Evolutionary conservation across 805 yeast species (phyloP).

Genomic region (Debaryomyces hansenii): DNA sequence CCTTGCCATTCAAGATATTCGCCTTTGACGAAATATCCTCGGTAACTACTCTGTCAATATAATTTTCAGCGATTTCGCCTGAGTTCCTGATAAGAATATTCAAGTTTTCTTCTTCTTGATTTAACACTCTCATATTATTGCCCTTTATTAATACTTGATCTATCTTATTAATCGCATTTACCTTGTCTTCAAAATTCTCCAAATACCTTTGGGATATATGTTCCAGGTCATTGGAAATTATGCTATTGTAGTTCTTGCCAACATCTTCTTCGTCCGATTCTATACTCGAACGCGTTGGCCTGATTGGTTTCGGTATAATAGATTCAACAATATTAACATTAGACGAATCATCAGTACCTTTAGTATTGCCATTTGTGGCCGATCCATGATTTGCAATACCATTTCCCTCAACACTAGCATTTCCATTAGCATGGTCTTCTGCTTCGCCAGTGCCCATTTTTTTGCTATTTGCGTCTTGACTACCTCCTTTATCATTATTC

Average conservation of each 20-base stretch:
- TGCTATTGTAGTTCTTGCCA: neutral
- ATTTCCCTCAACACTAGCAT: neutral
- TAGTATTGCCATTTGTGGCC: neutral
- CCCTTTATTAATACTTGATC: slow-evolving; percentile 10
- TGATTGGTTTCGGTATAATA: slow-evolving; percentile 3
- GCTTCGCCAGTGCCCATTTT: neutral
- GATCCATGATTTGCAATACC: neutral
- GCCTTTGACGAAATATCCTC: slow-evolving; percentile 31
- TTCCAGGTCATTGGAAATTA: slow-evolving; percentile 2
- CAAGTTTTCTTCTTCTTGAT: slow-evolving; percentile 16
- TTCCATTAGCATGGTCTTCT: neutral
- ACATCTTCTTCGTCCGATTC: slow-evolving; percentile 6
- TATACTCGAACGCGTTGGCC: neutral
- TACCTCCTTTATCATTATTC: neutral
- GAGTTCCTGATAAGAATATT: slow-evolving; percentile 16
- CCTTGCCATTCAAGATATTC: slow-evolving; percentile 22
- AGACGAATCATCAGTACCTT: neutral
- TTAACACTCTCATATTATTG: slow-evolving; percentile 16
- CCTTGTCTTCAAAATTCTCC: slow-evolving; percentile 10
- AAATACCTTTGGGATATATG: slow-evolving; percentile 3
- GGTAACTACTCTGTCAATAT: slow-evolving; percentile 35
- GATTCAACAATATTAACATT: slow-evolving; percentile 2
- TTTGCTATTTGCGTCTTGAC: neutral
- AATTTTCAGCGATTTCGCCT: slow-evolving; percentile 26
- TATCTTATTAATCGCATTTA: slow-evolving; percentile 9